Evolutionary conservation across 192 early-diverging fungal species (phyloP), one percentile per base, ranked within the genome.

Genomic region (Coemansia umbellata): DNA sequence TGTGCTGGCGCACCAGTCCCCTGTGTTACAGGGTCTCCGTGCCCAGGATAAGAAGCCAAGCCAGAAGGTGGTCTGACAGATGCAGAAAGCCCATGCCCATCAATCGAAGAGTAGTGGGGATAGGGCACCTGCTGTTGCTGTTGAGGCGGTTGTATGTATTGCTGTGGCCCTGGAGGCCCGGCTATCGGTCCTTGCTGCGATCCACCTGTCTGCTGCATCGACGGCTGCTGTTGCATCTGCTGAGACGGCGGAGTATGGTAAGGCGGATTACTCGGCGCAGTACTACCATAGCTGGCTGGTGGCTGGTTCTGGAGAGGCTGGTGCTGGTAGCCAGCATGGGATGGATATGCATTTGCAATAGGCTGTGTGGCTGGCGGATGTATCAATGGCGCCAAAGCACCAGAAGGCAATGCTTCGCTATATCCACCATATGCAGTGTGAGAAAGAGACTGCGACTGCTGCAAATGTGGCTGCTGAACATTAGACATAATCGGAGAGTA

Each of bases 291-390:
- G 48, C 42, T 57, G 11, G 24, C 42, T 8, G 42, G 42, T 5
- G 42, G 42, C 23, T 44, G 42, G 14, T 26, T 44, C n/a, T 27
- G 7, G 9, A 26, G 42, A 3, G 42, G 27, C 23, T 44, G 42
- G 4, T n/a, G 42, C 10, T 26, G 23, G 42, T 44, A 44, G 42
- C 42, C 42, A 7, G n/a, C 42, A 44, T 44, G 42, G 8, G 62
- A 28, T 5, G 64, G 40, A 26, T 75, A 64, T 13, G 44, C 56
- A 22, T 48, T 55, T 3, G 42, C 21, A 15, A 23, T 23, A 8
- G 60, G 60, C 53, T 64, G 61, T 11, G 65, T 32, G 9, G 57
- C 31, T 8, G 51, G 41, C 13, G 55, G 56, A 31, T 62, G 50
- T 1, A 35, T 18, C n/a, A 49, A 37, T 24, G 55, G 53, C 5